Evolutionary conservation across 805 yeast species (phyloP), one percentile per base, ranked within the genome.

Genomic region (Ogataea wickerhamii): DNA sequence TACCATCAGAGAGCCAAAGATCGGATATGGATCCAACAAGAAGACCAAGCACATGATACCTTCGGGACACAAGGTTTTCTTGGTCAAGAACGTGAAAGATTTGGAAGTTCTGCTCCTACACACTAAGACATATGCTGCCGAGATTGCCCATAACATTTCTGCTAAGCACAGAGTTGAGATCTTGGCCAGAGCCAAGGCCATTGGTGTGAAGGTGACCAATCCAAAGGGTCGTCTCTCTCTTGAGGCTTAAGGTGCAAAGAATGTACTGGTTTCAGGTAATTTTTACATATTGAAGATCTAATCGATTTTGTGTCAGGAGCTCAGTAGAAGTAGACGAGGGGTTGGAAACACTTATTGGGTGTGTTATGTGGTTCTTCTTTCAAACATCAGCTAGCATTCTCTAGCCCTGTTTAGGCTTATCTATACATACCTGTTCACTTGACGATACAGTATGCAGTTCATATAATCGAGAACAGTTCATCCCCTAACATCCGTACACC

Each of bases 1-100:
- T 69, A 84, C 91, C 76, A 87, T 93, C 70, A 79, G 89, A 64
- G 95, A 91, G 81, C 99, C 99, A 80, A 89, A 85, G 80, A 89
- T 93, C 66, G 99, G 99, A 81, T 93, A 87, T 81, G 97, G 98
- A 76, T 88, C 98, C 63, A 88, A 93, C 96, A 93, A 87, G 80
- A 88, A 84, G 82, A 93, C 98, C 70, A 87, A 83, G 74, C 87
- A 82, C 82, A 68, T 93, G 78, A 73, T 77, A 67, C 96, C 97
- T 71, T 86, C 96, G 53, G 99, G 99, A 70, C 96, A 87, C 94
- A 94, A 88, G 82, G 82, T 86, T 63, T 85, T 85, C 81, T 76
- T 88, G 64, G 96, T 93, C 62, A 79, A 84, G 70, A 93, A 93
- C 87, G 64, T 81, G 53, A 78, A 79, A 70, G 98, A 91, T 70